Evolutionary conservation across 768 basidiomycete species (phyloP).

Genomic region (Amanita inopinata): DNA sequence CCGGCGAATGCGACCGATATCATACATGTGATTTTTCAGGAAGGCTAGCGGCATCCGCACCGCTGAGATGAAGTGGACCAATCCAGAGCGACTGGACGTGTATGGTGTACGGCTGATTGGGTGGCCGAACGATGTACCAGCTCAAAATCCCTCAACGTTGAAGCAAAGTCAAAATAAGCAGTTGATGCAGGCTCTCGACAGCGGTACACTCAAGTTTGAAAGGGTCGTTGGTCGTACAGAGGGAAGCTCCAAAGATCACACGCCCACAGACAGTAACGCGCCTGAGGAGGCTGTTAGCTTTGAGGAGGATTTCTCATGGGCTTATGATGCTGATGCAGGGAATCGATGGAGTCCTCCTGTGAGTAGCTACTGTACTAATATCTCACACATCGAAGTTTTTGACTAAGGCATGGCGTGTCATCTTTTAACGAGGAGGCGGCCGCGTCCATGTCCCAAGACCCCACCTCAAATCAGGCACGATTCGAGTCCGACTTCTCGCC

Average conservation of each 20-base stretch:
- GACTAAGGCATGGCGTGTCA: not conserved
- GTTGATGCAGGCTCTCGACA: conserved; percentile 39
- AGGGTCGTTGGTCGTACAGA: conserved; percentile 15
- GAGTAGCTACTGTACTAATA: not conserved
- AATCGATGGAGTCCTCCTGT: conserved; percentile 6
- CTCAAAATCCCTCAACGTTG: conserved; percentile 52
- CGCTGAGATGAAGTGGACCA: conserved; percentile 74
- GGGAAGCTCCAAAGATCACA: conserved; percentile 1
- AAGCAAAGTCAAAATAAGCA: conserved; percentile 44
- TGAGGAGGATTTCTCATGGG: conserved; percentile 33
- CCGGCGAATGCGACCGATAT: not conserved
- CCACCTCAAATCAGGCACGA: not conserved
- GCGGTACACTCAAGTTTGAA: conserved; percentile 40
- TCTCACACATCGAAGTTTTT: not conserved
- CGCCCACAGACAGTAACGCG: conserved; percentile 3
- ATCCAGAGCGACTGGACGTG: conserved; percentile 42
- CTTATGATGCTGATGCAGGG: conserved; percentile 28
- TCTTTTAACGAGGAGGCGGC: not conserved
- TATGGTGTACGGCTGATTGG: conserved; percentile 55
- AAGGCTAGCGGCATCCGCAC: conserved; percentile 46
- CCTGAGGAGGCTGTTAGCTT: conserved; percentile 6
- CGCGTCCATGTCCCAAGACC: not conserved
- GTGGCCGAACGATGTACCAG: conserved; percentile 52
- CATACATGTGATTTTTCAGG: conserved; percentile 20
- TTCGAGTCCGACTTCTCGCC: not conserved